Percentiles rank a stretch among this genome's conserved stretches.
phyloP scores from a whole-genome alignment of 164 flowering plant species.

The Brasenia schreberi region DNA sequence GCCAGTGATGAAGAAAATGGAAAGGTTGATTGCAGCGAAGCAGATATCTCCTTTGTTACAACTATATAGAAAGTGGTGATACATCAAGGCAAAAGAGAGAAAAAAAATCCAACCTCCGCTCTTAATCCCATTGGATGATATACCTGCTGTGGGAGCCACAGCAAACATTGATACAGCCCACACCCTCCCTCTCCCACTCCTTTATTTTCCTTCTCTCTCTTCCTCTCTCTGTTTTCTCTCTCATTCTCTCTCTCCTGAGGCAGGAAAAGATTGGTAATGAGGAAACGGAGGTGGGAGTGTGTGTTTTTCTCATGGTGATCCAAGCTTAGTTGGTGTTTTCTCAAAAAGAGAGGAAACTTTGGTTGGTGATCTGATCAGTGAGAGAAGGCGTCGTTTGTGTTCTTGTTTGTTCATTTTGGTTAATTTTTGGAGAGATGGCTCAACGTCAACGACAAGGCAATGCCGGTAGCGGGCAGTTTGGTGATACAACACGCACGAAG shows the following conservation, averaged over 20 bases:
- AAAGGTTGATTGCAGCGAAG: slow-evolving; percentile 31
- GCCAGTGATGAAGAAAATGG: not conserved
- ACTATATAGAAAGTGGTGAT: slow-evolving; percentile 8
- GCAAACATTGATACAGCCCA: not conserved
- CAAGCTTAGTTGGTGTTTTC: slow-evolving; percentile 17
- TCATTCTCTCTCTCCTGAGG: slow-evolving; percentile 9
- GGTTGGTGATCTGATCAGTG: slow-evolving; percentile 7
- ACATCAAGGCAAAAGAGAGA: slow-evolving; percentile 13
- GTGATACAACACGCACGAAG: slow-evolving; percentile 52
- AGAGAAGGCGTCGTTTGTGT: not conserved
- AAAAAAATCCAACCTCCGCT: not conserved
- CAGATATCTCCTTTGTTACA: slow-evolving; percentile 16
- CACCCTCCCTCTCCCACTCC: slow-evolving; percentile 4
- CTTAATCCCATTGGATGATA: slow-evolving; percentile 26
- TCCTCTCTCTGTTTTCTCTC: slow-evolving; percentile 5
- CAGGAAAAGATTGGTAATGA: not conserved
- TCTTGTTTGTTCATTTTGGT: not conserved
- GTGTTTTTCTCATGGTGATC: slow-evolving; percentile 9
- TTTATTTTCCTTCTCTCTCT: slow-evolving; percentile 5
- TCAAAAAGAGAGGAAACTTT: slow-evolving; percentile 15
- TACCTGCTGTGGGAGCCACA: slow-evolving; percentile 5
- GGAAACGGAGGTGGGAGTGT: not conserved
- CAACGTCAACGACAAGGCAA: slow-evolving; percentile 32
- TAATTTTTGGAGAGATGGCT: slow-evolving; percentile 20
- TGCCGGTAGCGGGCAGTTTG: slow-evolving; percentile 21